Evolutionary conservation across 345 rosid species (phyloP).

Genomic region (Cardamine occulta): DNA sequence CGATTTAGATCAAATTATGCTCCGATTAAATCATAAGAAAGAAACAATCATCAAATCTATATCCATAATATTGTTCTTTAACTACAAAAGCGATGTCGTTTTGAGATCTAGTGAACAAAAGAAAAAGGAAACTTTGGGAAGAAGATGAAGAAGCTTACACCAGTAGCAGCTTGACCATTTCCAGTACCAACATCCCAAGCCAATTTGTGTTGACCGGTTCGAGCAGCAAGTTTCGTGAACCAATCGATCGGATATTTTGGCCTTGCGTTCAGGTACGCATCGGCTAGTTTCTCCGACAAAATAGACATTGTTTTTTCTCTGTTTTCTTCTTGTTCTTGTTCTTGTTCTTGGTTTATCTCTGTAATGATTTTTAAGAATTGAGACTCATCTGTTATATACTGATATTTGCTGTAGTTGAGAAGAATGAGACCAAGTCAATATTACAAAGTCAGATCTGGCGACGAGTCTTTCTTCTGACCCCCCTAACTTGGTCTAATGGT

Average conservation of each 20-base stretch:
- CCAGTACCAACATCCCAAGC: conserved; percentile 80
- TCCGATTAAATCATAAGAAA: neutral
- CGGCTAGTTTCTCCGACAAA: conserved; percentile 65
- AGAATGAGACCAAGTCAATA: conserved; percentile 23
- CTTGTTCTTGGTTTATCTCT: conserved; percentile 7
- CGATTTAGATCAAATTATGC: neutral
- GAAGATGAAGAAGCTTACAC: conserved; percentile 46
- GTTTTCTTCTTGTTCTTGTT: conserved; percentile 8
- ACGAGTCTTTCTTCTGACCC: conserved; percentile 12
- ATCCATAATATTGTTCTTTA: neutral
- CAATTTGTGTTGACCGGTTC: conserved; percentile 51
- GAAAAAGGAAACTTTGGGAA: conserved; percentile 14
- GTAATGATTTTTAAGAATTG: neutral
- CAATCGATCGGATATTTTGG: conserved; percentile 59
- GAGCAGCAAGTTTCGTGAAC: conserved; percentile 61
- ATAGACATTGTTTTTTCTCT: conserved; percentile 45
- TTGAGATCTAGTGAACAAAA: neutral
- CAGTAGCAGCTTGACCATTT: conserved; percentile 68
- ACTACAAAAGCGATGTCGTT: neutral
- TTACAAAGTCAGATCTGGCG: conserved; percentile 35
- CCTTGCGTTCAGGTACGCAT: conserved; percentile 57
- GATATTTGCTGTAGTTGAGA: neutral
- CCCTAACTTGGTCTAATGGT: neutral
- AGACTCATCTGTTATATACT: conserved; percentile 11
- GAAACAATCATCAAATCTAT: neutral